These are phyloP conservation scores for Aspergillus hortae DNA, from an alignment of 2,329 filamentous ascomycete species.

Conservation along the genomic window DNA sequence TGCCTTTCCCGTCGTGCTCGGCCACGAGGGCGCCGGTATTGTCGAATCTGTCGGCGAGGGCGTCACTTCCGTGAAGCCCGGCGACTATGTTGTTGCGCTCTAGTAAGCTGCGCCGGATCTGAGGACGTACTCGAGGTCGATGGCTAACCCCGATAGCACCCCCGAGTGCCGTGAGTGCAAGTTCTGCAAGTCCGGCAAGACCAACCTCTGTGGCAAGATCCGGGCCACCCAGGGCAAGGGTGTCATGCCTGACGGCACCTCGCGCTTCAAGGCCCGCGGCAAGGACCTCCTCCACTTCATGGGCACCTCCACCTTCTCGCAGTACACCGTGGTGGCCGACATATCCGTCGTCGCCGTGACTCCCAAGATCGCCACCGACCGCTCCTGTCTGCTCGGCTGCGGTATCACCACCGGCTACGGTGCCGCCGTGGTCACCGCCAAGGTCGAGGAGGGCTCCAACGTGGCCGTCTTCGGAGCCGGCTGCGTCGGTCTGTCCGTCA, in stretches of 20 bases:
- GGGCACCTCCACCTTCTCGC: constrained; percentile 97
- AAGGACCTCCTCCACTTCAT: constrained; percentile 97
- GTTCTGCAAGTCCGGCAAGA: constrained; percentile 99
- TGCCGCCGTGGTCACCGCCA: constrained; percentile 88
- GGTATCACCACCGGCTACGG: constrained; percentile 99
- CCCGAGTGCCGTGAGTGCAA: constrained; percentile 98
- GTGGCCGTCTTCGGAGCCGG: constrained; percentile 92
- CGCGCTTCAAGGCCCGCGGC: constrained; percentile 90
- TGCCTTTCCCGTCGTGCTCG: constrained; percentile 82
- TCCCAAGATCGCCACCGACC: constrained; percentile 87
- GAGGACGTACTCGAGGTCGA: neutral
- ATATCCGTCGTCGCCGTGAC: constrained; percentile 96
- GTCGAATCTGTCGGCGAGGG: constrained; percentile 93
- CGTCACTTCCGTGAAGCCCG: constrained; percentile 88
- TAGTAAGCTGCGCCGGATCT: constrained; percentile 57
- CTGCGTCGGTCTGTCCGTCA: constrained; percentile 91
- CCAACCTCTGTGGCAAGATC: constrained; percentile 98
- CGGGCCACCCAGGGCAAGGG: constrained; percentile 92
- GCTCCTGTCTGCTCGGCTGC: constrained; percentile 91
- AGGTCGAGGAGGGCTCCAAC: constrained; percentile 83
- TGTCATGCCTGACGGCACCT: constrained; percentile 95
- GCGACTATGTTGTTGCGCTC: constrained; percentile 85
- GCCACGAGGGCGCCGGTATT: constrained; percentile 87
- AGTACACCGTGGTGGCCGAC: constrained; percentile 97
- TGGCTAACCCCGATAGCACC: constrained; percentile 58